A percentile compares a stretch with the other conserved stretches of the same genome.
phyloP scores from a whole-genome alignment of 2,329 filamentous ascomycete genomes.

The Xylariaceae sp. region DNA sequence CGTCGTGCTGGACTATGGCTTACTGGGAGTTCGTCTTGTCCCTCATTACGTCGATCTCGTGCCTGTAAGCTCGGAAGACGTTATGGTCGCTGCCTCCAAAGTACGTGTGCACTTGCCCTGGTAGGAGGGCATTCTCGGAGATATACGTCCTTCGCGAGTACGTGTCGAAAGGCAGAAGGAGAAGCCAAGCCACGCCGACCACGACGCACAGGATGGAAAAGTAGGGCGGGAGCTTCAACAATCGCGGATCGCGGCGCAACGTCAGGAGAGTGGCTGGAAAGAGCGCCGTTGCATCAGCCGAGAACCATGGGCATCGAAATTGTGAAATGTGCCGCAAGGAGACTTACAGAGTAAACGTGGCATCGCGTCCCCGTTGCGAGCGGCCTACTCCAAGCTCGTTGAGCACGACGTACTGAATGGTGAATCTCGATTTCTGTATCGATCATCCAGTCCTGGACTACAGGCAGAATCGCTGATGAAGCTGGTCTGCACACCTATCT shows the following conservation, averaged over 20 bases:
- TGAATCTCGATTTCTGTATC: too few species aligned
- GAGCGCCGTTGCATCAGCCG: constrained; percentile 18
- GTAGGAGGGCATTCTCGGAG: constrained; percentile 92
- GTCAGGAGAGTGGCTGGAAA: constrained; percentile 55
- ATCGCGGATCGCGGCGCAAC: constrained; percentile 72
- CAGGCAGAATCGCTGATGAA: too few species aligned
- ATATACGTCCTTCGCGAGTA: constrained; percentile 94
- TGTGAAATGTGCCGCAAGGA: not conserved
- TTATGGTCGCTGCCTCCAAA: constrained; percentile 96
- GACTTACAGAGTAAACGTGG: constrained; percentile 49
- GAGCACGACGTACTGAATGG: constrained; percentile 12
- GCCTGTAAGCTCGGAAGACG: constrained; percentile 82
- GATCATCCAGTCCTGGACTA: too few species aligned
- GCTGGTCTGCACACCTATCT: too few species aligned
- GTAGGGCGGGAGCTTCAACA: constrained; percentile 81
- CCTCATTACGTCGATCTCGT: constrained; percentile 66
- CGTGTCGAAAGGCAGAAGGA: constrained; percentile 81
- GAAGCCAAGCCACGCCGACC: constrained; percentile 82
- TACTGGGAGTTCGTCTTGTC: constrained; percentile 50
- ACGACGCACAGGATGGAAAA: constrained; percentile 79
- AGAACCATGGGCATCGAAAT: not conserved
- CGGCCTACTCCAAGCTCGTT: constrained; percentile 8
- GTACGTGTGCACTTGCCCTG: constrained; percentile 95
- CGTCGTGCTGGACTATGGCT: constrained; percentile 19
- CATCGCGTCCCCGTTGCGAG: constrained; percentile 34